These are phyloP conservation scores for Yamadazyma atmosphaerica DNA, from an alignment of 1,139 yeast genomes.

Conservation along the genomic window DNA sequence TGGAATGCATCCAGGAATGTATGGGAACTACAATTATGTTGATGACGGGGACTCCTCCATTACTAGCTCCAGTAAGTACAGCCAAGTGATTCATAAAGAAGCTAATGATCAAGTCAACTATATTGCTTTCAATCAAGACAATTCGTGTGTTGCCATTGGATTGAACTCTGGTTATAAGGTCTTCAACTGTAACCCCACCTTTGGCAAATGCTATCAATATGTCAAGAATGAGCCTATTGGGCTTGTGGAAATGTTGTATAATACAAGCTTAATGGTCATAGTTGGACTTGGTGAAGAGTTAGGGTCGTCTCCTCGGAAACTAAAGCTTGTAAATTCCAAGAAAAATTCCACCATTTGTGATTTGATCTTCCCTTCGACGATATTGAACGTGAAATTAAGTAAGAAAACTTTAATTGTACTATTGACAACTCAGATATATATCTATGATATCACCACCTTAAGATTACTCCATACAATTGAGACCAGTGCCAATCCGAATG, in stretches of 20 bases:
- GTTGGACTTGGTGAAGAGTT: slow-evolving; percentile 89
- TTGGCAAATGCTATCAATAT: slow-evolving; percentile 71
- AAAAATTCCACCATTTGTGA: slow-evolving; percentile 75
- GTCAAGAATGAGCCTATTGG: slow-evolving; percentile 58
- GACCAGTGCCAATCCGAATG: slow-evolving; percentile 67
- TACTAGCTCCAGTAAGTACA: slow-evolving; percentile 15
- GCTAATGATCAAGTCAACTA: slow-evolving; percentile 42
- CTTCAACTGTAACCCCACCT: slow-evolving; percentile 80
- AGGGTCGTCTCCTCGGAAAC: slow-evolving; percentile 74
- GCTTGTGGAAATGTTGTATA: slow-evolving; percentile 86
- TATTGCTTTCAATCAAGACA: slow-evolving; percentile 88
- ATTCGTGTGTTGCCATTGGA: slow-evolving; percentile 84
- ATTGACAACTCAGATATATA: slow-evolving; percentile 80
- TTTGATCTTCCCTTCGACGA: slow-evolving; percentile 82
- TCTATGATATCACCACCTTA: slow-evolving; percentile 89
- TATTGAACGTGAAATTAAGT: slow-evolving; percentile 76
- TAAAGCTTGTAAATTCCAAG: slow-evolving; percentile 81
- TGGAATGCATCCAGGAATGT: slow-evolving; percentile 17
- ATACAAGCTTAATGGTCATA: slow-evolving; percentile 82
- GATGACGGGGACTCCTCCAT: slow-evolving; percentile 17
- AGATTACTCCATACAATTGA: slow-evolving; percentile 85
- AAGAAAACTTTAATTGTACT: slow-evolving; percentile 72
- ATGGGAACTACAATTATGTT: slow-evolving; percentile 9
- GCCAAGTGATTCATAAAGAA: slow-evolving; percentile 10
- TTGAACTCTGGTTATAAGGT: slow-evolving; percentile 76